Evolutionary conservation across 306 rosid species (phyloP), one percentile per base, ranked within the genome.

Genomic region (Mimosa pudica): DNA sequence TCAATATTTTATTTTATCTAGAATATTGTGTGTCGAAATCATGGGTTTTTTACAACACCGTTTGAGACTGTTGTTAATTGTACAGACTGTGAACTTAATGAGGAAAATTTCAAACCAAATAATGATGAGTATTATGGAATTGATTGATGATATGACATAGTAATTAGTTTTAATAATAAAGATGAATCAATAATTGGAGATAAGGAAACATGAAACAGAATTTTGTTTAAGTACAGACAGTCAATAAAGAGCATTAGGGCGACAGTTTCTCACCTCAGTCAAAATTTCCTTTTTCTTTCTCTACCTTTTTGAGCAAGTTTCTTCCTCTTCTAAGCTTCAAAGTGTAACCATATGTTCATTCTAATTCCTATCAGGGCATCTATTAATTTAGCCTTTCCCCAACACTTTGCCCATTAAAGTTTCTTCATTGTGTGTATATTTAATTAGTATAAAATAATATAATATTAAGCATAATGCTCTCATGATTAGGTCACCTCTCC

Each of bases 241-340:
- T 72, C 51, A 86, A 81, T 18, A 58, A 60, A 10, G 65, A 83
- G 77, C 70, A 79, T 81, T 52, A 62, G 16, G 36, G 24, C 20
- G 69, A 63, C 61, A 38, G 67, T 66, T 82, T 73, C 79, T 24
- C 58, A 68, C 16, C 47, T 42, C 55, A 4, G 62, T 72, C 76
- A 51, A 72, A 80, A 65, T 81, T 69, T 45, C 16, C 10, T 44
- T 69, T 79, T 70, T 77, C 69, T 48, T 71, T 72, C 66, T 58
- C 77, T 2, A 33, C 77, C 63, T 73, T 52, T 64, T 20, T 20
- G 32, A 33, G 20, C 35, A 35, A 49, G 14, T 71, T 49, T 32
- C 63, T 77, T 24, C 46, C 57, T 70, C 74, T 10, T 20, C 72
- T 32, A 16, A 32, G 42, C 72, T 67, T 67, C 42, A 66, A n/a